Evolutionary conservation across 768 basidiomycete genomes (phyloP), one percentile per base, ranked within the genome.

Genomic region (Lentinula detonsa): DNA sequence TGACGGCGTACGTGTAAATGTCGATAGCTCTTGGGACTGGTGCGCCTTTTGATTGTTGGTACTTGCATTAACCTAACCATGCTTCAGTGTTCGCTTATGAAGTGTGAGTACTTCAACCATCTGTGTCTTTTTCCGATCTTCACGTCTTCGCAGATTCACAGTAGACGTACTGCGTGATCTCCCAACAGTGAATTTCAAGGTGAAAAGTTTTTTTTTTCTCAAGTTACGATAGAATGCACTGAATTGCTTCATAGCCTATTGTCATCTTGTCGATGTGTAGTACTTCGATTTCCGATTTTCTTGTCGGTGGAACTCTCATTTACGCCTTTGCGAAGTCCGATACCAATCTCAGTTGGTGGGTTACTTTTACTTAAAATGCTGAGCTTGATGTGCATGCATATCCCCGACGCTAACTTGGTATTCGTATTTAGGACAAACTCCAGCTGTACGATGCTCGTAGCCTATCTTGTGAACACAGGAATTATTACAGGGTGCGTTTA

Each of bases 381-480:
- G 28, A 23, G 23, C 35, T 18, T 56, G 16, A 31, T 34, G 43
- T 37, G 28, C 28, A 15, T 11, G 18, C 2, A 9, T 23, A 23
- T 49, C 1, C 48, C 21, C 9, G 39, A 42, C 35, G 35, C 11
- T 57, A 0, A 23, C 15, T 37, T 46, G 9, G 42, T 18, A 42
- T 40, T 34, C 13, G 15, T 42, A 33, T 23, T 4, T 28, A 59
- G 57, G 57, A 59, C 57, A 10, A 45, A 49, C 28, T 59, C 57
- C 5, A 59, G 57, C 46, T 35, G 7, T 4, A 35, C 18, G 37
- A 59, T 59, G 46, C 18, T 59, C 9, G n/a, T 50, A 18, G 57
- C 57, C 7, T 59, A 59, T 59, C 18, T 46, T 28, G 46, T 59
- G 33, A 59, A 59, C 33, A 59, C 57, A 7, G 57, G 57, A 11